Evolutionary conservation across 108 stramenopile genomes (phyloP).

Genomic region (Skeletonema grethae): DNA sequence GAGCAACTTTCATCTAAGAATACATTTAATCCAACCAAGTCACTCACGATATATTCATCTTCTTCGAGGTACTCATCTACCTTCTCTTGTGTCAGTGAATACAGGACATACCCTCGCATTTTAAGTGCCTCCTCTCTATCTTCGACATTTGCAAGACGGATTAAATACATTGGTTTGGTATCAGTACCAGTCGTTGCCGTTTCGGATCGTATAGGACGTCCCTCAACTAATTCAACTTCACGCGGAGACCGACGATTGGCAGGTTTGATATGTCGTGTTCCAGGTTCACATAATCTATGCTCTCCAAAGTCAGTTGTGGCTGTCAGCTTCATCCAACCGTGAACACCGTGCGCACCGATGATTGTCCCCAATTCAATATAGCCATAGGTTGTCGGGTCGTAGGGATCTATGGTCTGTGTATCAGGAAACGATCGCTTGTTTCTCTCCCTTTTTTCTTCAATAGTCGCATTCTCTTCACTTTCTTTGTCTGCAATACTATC

Average conservation of each 20-base stretch:
- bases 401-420: conserved; percentile 73
- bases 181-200: conserved; percentile 29
- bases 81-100: conserved; percentile 62
- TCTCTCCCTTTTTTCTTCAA: conserved; percentile 36
- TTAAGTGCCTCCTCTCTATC: conserved; percentile 62
- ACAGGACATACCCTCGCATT: conserved; percentile 69
- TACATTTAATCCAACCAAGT: conserved; percentile 80
- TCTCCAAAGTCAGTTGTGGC: conserved; percentile 74
- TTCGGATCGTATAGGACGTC: conserved; percentile 47
- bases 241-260: conserved; percentile 78
- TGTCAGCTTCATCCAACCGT: conserved; percentile 69
- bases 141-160: conserved; percentile 59
- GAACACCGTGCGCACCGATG: conserved; percentile 80
- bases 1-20: conserved; percentile 40
- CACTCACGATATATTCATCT: conserved; percentile 71
- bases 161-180: conserved; percentile 53
- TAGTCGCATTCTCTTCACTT: background rate
- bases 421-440: conserved; percentile 71
- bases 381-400: conserved; percentile 88
- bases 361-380: conserved; percentile 76
- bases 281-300: conserved; percentile 56
- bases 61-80: conserved; percentile 47
- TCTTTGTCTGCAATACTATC: background rate
- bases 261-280: conserved; percentile 71
- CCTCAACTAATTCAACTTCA: conserved; percentile 55